Conservation (phyloP, 2,329 filamentous ascomycete species). For the Pseudocercospora musae region DNA sequence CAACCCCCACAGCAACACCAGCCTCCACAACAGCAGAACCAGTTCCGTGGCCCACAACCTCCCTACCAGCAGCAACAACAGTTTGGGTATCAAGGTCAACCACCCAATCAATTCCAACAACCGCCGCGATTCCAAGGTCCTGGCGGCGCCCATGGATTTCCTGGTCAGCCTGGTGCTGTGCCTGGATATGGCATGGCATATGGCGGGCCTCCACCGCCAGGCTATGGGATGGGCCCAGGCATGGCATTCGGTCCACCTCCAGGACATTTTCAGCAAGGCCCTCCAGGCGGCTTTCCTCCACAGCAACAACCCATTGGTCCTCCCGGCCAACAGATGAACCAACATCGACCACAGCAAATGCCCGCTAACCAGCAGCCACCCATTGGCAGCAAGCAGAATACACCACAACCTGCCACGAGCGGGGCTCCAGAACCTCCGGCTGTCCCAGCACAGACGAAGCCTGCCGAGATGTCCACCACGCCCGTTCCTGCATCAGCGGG, state of each 20-base stretch:
- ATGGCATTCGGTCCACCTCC: constrained; percentile 21
- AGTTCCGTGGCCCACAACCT: constrained; percentile 38
- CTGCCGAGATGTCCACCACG: constrained; percentile 37
- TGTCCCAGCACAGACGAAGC: constrained; percentile 27
- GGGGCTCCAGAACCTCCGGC: constrained; percentile 26
- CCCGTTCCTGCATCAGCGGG: constrained; percentile 47
- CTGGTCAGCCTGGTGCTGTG: constrained; percentile 41
- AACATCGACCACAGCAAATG: constrained; percentile 45
- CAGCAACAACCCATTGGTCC: constrained; percentile 54
- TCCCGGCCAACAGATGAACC: constrained; percentile 42
- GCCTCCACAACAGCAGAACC: constrained; percentile 31
- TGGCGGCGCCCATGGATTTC: constrained; percentile 45
- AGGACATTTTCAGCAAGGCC: constrained; percentile 53
- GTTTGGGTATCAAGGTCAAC: constrained; percentile 39
- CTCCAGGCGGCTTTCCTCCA: constrained; percentile 38
- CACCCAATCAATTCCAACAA: constrained; percentile 41
- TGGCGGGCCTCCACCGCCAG: constrained; percentile 60
- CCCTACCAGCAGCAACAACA: constrained; percentile 38
- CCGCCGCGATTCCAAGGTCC: constrained; percentile 48
- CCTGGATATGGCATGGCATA: constrained; percentile 61
- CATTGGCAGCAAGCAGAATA: constrained; percentile 38
- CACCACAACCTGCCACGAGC: constrained; percentile 28
- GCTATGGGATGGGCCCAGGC: constrained; percentile 21
- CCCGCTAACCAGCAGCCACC: constrained; percentile 45
- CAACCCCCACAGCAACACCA: constrained; percentile 17